Conservation (phyloP, 2,329 filamentous ascomycete genomes). For the Fusarium sterilihyphosum region DNA sequence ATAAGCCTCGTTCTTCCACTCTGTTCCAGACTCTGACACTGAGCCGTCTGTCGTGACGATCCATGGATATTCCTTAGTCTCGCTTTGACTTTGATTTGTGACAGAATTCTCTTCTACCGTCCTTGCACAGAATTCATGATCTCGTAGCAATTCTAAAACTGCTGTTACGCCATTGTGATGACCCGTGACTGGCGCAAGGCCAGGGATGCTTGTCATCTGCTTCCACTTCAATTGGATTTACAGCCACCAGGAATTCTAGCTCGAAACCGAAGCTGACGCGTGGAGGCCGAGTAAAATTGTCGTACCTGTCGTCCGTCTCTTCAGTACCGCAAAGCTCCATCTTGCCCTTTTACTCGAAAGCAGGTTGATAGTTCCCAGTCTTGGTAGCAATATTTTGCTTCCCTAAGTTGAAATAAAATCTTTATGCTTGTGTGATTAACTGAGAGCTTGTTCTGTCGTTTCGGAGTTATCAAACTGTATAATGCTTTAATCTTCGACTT, state of each 20-base stretch:
- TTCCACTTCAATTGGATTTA: background rate
- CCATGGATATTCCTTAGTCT: slow-evolving; percentile 5
- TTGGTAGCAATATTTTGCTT: too few relatives aligned
- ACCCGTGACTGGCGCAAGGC: background rate
- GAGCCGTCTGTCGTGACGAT: slow-evolving; percentile 4
- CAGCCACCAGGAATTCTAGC: slow-evolving; percentile 30
- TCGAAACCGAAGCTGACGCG: slow-evolving; percentile 36
- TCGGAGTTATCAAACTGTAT: background rate
- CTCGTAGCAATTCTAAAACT: background rate
- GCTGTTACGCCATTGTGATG: background rate
- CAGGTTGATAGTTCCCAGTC: background rate
- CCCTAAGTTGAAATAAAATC: background rate
- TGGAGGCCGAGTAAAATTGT: slow-evolving; percentile 24
- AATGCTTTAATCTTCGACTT: background rate
- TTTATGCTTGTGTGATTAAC: background rate
- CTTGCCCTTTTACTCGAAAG: background rate
- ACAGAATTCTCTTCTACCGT: background rate
- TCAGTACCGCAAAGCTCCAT: background rate
- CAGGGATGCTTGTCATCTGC: slow-evolving; percentile 5
- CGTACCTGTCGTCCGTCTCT: background rate
- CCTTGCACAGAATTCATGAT: background rate
- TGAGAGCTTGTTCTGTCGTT: background rate
- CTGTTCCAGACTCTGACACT: background rate
- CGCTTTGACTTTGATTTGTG: background rate
- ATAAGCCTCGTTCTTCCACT: background rate